Conservation (phyloP, 179 eudicot species). For the Spinacia oleracea region DNA sequence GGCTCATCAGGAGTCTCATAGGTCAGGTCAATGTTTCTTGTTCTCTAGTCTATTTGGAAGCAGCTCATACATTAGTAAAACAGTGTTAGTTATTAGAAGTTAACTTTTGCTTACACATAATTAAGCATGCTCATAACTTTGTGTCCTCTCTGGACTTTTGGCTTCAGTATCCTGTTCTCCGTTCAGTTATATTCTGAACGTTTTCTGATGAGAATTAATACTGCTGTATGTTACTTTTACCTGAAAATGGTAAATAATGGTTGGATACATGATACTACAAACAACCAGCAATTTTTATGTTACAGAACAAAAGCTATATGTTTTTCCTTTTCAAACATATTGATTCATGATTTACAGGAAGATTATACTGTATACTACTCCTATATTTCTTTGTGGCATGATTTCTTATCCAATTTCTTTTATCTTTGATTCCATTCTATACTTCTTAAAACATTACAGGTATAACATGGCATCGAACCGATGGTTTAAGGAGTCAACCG, state of each 20-base stretch:
- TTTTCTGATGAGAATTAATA: not conserved
- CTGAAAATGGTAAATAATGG: not conserved
- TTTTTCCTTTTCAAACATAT: not conserved
- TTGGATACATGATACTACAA: not conserved
- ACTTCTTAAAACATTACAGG: conserved; percentile 35
- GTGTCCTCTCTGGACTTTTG: not conserved
- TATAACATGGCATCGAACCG: conserved; percentile 62
- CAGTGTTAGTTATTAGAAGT: not conserved
- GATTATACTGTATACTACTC: not conserved
- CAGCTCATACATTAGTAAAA: not conserved
- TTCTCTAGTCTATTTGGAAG: not conserved
- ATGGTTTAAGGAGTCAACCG: conserved; percentile 71
- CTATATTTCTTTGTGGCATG: not conserved
- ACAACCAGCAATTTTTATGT: not conserved
- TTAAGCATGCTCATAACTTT: not conserved
- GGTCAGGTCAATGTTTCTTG: not conserved
- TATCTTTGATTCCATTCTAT: not conserved
- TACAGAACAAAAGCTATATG: not conserved
- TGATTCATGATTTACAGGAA: not conserved
- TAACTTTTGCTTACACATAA: not conserved
- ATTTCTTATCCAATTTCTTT: not conserved
- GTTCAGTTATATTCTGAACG: not conserved
- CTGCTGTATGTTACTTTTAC: not conserved
- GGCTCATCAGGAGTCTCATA: not conserved
- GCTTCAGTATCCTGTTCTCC: no score